phyloP scores from a whole-genome alignment of 2,329 filamentous ascomycete species.

The Nigrospora oryzae region DNA sequence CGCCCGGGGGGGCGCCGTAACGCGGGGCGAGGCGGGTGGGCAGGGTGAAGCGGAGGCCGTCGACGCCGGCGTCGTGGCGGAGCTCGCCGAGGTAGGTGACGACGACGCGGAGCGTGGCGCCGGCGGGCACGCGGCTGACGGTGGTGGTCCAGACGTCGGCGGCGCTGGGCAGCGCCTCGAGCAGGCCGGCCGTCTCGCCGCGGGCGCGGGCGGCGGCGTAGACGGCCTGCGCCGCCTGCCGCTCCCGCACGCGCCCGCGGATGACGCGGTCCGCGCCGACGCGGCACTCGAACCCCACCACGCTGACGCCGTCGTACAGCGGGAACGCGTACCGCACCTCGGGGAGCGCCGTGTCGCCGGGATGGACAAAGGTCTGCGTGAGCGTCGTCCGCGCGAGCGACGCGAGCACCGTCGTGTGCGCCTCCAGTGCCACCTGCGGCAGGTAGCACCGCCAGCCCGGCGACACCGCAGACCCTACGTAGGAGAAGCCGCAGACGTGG shows the following conservation, averaged over 20 bases:
- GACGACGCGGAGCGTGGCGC: conserved; percentile 46
- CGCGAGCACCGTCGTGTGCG: conserved; percentile 1
- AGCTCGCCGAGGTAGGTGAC: conserved; percentile 63
- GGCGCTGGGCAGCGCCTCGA: conserved; percentile 52
- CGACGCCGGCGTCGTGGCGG: conserved; percentile 60
- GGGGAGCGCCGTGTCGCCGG: neutral
- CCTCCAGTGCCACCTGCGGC: neutral
- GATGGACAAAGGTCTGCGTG: conserved; percentile 3
- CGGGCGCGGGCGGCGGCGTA: conserved; percentile 50
- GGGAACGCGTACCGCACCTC: conserved; percentile 62
- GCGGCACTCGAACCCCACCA: conserved; percentile 58
- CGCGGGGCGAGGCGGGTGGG: conserved; percentile 59
- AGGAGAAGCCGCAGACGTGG: neutral
- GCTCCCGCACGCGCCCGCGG: conserved; percentile 59
- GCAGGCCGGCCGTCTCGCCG: conserved; percentile 54
- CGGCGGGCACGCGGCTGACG: conserved; percentile 58
- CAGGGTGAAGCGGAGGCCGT: conserved; percentile 62
- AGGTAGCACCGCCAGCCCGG: neutral
- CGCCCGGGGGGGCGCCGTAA: conserved; percentile 44
- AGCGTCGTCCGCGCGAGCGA: conserved; percentile 2
- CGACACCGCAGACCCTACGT: neutral
- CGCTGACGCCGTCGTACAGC: conserved; percentile 62
- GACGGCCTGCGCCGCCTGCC: conserved; percentile 47
- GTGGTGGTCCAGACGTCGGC: conserved; percentile 61
- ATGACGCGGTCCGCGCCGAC: conserved; percentile 49